A percentile compares a stretch with the other conserved stretches of the same genome.
These are phyloP conservation scores for Grosmannia huntii DNA, from an alignment of 2,329 filamentous ascomycete genomes.

Conservation along the genomic window DNA sequence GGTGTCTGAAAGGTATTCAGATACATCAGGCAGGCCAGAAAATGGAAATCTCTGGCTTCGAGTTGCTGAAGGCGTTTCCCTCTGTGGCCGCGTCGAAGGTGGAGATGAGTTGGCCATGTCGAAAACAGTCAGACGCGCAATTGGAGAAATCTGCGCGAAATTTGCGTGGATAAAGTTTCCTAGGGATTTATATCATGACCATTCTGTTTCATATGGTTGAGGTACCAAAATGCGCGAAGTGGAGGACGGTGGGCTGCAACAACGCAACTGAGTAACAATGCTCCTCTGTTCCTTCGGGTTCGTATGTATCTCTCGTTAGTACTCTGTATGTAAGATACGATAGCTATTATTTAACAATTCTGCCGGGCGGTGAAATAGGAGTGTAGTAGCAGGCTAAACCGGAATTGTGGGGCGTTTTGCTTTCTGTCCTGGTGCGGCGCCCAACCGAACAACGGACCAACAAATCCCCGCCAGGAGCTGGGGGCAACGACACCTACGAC, in stretches of 20 bases:
- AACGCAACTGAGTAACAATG: background rate
- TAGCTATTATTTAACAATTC: background rate
- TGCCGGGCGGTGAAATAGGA: slow-evolving; percentile 11
- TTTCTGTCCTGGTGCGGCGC: slow-evolving; percentile 7
- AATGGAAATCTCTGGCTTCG: slow-evolving; percentile 5
- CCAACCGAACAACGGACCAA: slow-evolving; percentile 4
- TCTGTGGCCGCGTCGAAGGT: slow-evolving; percentile 2
- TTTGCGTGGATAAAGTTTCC: slow-evolving; percentile 10
- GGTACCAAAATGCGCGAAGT: background rate
- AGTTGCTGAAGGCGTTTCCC: background rate
- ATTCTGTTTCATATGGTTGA: background rate
- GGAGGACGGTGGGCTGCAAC: background rate
- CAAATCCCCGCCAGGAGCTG: slow-evolving; percentile 10
- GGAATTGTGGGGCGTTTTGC: slow-evolving; percentile 7
- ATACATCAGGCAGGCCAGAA: slow-evolving; percentile 11
- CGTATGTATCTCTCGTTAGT: too few relatives aligned
- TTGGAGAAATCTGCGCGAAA: background rate
- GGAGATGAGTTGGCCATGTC: slow-evolving; percentile 20
- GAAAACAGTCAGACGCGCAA: background rate
- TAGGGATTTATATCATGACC: background rate
- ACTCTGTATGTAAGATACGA: too few relatives aligned
- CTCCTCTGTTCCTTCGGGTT: background rate
- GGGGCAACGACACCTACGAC: slow-evolving; percentile 1
- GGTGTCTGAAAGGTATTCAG: slow-evolving; percentile 17
- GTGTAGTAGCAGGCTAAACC: background rate